Percentiles rank a stretch among this genome's conserved stretches.
phyloP scores from a whole-genome alignment of 371 early-diverging fungal genomes.

The Syncephalastrum contaminatum region DNA sequence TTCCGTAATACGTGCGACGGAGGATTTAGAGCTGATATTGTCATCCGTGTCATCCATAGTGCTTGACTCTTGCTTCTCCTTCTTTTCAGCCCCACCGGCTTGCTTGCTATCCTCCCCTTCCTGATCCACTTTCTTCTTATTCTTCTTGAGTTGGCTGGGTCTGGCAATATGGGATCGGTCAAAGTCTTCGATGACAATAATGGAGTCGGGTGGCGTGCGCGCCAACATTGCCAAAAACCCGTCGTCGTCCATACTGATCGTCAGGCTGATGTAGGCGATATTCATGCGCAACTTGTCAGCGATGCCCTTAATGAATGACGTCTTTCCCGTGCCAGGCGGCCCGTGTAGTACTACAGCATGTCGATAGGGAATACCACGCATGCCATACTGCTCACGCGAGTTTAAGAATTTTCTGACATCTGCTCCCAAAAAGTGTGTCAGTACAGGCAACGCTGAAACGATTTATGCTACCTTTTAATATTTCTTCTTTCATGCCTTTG shows the following conservation, averaged over 20 bases:
- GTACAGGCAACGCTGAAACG: not conserved
- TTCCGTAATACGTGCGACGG: slow-evolving; percentile 69
- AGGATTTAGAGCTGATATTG: slow-evolving; percentile 63
- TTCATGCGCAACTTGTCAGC: slow-evolving; percentile 54
- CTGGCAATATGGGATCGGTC: slow-evolving; percentile 35
- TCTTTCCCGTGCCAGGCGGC: slow-evolving; percentile 68
- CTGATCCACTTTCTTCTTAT: slow-evolving; percentile 17
- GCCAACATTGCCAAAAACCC: slow-evolving; percentile 23
- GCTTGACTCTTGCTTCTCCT: slow-evolving; percentile 17
- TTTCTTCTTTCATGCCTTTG: slow-evolving; percentile 32
- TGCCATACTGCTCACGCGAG: slow-evolving; percentile 70
- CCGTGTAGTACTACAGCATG: slow-evolving; percentile 77
- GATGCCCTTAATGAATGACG: slow-evolving; percentile 60
- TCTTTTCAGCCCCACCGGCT: not conserved
- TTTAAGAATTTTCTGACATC: slow-evolving; percentile 36
- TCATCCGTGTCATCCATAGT: slow-evolving; percentile 58
- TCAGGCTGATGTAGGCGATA: slow-evolving; percentile 36
- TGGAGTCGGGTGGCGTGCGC: slow-evolving; percentile 30
- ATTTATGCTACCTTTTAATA: slow-evolving; percentile 11
- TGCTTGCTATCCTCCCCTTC: slow-evolving; percentile 1
- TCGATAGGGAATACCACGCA: slow-evolving; percentile 91
- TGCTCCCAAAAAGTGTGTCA: not conserved
- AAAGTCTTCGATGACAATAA: slow-evolving; percentile 48
- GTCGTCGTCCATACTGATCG: slow-evolving; percentile 20
- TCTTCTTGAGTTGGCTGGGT: slow-evolving; percentile 4